phyloP scores from a whole-genome alignment of 495 filamentous ascomycete species.

The Penicillium lagena region DNA sequence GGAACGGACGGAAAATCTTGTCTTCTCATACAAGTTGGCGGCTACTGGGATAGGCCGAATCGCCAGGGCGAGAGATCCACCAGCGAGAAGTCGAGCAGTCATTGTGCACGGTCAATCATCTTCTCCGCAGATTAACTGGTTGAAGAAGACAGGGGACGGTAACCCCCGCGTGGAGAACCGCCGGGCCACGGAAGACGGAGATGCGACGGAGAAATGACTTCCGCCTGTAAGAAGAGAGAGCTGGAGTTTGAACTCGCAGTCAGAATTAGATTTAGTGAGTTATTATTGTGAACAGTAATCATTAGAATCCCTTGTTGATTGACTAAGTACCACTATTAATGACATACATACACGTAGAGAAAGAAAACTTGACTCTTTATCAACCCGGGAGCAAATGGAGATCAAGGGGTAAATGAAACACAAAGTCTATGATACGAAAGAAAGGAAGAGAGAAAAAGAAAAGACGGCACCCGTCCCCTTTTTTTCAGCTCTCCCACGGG shows the following conservation, averaged over 20 bases:
- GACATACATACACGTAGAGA: constrained; percentile 45
- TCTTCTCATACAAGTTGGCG: neutral
- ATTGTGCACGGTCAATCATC: neutral
- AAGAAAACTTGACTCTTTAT: constrained; percentile 37
- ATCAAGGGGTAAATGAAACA: constrained; percentile 29
- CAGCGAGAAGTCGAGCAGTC: neutral
- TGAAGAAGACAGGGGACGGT: neutral
- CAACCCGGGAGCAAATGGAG: constrained; percentile 21
- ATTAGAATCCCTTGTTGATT: constrained; percentile 34
- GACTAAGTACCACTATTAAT: constrained; percentile 44
- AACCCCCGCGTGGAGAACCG: neutral
- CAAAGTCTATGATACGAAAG: constrained; percentile 42
- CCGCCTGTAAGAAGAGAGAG: constrained; percentile 9
- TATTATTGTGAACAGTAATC: constrained; percentile 4
- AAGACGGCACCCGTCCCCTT: constrained; percentile 11
- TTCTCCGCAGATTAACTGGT: constrained; percentile 7
- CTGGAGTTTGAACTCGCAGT: no score
- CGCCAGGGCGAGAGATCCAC: no score
- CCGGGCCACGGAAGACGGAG: neutral
- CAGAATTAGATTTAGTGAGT: no score
- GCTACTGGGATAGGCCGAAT: no score
- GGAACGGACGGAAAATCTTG: constrained; percentile 11
- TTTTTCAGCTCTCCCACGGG: constrained; percentile 13
- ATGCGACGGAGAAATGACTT: constrained; percentile 15
- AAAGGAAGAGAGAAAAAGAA: constrained; percentile 15